Evolutionary conservation across 2,329 filamentous ascomycete genomes (phyloP).

Genomic region (Pestalotiopsis sp.): DNA sequence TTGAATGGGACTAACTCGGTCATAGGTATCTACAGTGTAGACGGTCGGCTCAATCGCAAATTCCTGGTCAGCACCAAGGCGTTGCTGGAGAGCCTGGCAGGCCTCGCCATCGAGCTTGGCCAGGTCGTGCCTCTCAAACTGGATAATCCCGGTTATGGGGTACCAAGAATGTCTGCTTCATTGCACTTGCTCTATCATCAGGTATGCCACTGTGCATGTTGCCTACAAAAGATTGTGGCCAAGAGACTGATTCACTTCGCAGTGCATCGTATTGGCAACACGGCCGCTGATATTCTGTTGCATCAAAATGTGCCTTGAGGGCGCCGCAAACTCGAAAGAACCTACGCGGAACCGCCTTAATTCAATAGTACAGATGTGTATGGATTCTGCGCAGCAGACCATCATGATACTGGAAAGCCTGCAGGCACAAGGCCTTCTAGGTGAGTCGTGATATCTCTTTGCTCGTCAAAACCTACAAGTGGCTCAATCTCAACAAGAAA

Average conservation of each 20-base stretch:
- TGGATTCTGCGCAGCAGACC: slow-evolving; percentile 34
- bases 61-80: slow-evolving; percentile 32
- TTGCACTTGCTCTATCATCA: slow-evolving; percentile 34
- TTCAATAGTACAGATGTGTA: slow-evolving; percentile 33
- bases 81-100: slow-evolving; percentile 28
- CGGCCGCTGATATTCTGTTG: slow-evolving; percentile 32
- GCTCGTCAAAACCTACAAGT: not conserved
- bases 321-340: slow-evolving; percentile 16
- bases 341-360: slow-evolving; percentile 24
- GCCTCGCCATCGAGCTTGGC: slow-evolving; percentile 29
- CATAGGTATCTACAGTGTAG: slow-evolving; percentile 29
- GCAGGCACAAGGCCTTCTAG: slow-evolving; percentile 7
- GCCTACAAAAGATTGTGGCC: not conserved
- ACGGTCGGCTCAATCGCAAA: slow-evolving; percentile 29
- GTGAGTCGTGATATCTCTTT: not conserved
- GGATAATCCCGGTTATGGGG: slow-evolving; percentile 24
- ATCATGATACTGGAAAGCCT: slow-evolving; percentile 37
- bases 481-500: not conserved
- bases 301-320: slow-evolving; percentile 31
- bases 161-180: slow-evolving; percentile 31
- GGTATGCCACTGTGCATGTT: slow-evolving; percentile 18
- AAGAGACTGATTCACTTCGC: not conserved
- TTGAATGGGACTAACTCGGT: not conserved
- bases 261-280: slow-evolving; percentile 35
- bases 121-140: slow-evolving; percentile 28